Percentiles rank a stretch among this genome's conserved stretches.
phyloP scores from a whole-genome alignment of 108 stramenopile species.

The Epipyxis sp. region DNA sequence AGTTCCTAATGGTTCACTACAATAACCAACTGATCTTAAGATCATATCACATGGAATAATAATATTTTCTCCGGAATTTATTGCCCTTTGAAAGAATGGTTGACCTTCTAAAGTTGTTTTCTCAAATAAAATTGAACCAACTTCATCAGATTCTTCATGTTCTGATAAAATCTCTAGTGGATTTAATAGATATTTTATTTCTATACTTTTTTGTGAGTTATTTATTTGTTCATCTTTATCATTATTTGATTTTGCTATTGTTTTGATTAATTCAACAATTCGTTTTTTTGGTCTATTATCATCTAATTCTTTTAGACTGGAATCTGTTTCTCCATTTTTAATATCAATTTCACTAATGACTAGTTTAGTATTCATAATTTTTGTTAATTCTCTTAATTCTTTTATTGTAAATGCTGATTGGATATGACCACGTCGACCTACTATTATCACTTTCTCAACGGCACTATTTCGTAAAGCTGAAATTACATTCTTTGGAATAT shows the following conservation, averaged over 20 bases:
- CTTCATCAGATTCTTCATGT: slow-evolving; percentile 30
- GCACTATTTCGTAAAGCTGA: slow-evolving; percentile 34
- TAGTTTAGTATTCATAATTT: slow-evolving; percentile 63
- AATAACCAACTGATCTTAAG: slow-evolving; percentile 87
- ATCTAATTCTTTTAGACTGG: slow-evolving; percentile 66
- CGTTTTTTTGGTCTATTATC: slow-evolving; percentile 54
- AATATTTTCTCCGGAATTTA: slow-evolving; percentile 59
- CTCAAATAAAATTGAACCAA: slow-evolving; percentile 69
- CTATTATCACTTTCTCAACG: slow-evolving; percentile 60
- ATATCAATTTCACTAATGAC: slow-evolving; percentile 71
- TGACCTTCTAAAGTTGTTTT: slow-evolving; percentile 70
- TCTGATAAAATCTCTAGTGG: slow-evolving; percentile 64
- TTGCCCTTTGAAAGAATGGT: slow-evolving; percentile 67
- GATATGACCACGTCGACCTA: slow-evolving; percentile 88
- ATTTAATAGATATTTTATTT: slow-evolving; percentile 80
- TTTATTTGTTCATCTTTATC: neutral
- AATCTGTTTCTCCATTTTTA: slow-evolving; percentile 67
- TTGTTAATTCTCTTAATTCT: slow-evolving; percentile 89
- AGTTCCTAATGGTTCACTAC: slow-evolving; percentile 63
- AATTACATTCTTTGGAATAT: slow-evolving; percentile 73
- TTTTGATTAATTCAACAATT: slow-evolving; percentile 59
- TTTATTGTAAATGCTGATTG: slow-evolving; percentile 98
- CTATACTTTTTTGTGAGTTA: slow-evolving; percentile 46
- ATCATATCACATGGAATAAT: slow-evolving; percentile 52
- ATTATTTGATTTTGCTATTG: neutral